Evolutionary conservation across 192 early-diverging fungal genomes (phyloP).

Genomic region (Umbelopsis ramanniana): DNA sequence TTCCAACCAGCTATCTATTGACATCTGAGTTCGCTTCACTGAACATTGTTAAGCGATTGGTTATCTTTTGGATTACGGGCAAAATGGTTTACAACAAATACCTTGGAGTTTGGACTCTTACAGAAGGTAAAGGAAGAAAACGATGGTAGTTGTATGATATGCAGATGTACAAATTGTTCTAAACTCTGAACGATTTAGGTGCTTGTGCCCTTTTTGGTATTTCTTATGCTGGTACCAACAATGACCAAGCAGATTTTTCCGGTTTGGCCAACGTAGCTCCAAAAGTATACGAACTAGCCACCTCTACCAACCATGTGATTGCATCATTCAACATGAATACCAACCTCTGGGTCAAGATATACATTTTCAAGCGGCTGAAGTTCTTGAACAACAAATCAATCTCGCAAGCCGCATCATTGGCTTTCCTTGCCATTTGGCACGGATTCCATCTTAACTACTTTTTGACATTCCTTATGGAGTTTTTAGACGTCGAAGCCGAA

Average conservation of each 20-base stretch:
- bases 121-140: conserved; percentile 44
- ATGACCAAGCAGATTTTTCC: conserved; percentile 49
- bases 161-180: background rate
- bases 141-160: background rate
- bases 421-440: conserved; percentile 69
- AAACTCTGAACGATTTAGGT: conserved; percentile 30
- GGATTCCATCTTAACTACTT: conserved; percentile 64
- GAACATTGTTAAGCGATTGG: conserved; percentile 37
- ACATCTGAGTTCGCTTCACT: conserved; percentile 45
- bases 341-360: conserved; percentile 65
- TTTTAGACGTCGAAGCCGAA: conserved; percentile 58
- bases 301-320: conserved; percentile 56
- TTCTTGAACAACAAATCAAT: conserved; percentile 62
- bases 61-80: conserved; percentile 53
- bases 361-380: conserved; percentile 61
- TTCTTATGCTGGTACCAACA: conserved; percentile 56
- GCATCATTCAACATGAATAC: conserved; percentile 68
- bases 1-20: conserved; percentile 48
- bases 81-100: conserved; percentile 63
- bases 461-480: conserved; percentile 60
- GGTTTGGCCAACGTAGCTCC: conserved; percentile 56
- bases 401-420: conserved; percentile 47
- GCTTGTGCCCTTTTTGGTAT: conserved; percentile 60
- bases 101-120: conserved; percentile 64
- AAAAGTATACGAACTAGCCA: conserved; percentile 52